A percentile compares a stretch with the other conserved stretches of the same genome.
phyloP scores from a whole-genome alignment of 495 filamentous ascomycete species.

The Staphylotrichum tortipilum region DNA sequence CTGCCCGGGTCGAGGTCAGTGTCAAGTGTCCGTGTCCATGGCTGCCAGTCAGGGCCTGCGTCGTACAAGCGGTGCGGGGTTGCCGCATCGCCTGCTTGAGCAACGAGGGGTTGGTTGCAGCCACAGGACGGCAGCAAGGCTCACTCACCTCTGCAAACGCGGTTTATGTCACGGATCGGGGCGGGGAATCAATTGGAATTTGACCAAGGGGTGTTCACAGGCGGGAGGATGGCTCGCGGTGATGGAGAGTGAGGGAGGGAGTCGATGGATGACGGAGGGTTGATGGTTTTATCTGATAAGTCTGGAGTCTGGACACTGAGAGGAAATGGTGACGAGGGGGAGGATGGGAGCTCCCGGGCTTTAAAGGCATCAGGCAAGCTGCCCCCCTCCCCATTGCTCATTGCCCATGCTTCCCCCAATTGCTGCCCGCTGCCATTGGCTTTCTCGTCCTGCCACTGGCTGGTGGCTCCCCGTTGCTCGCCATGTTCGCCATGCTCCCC shows the following conservation, averaged over 20 bases:
- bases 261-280: background rate
- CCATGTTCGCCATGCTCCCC: too few relatives aligned
- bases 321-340: constrained; percentile 6
- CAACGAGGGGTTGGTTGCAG: background rate
- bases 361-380: constrained; percentile 12
- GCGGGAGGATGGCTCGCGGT: background rate
- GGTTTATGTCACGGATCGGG: constrained; percentile 6
- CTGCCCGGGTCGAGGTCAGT: constrained; percentile 1
- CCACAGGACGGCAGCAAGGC: background rate
- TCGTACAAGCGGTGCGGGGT: constrained; percentile 12
- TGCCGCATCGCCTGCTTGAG: background rate
- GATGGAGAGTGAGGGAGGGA: constrained; percentile 7
- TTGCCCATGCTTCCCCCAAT: too few relatives aligned
- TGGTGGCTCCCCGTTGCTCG: too few relatives aligned
- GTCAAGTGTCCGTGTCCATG: too few relatives aligned
- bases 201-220: background rate
- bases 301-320: constrained; percentile 8
- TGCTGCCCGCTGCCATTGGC: too few relatives aligned
- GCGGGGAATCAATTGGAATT: background rate
- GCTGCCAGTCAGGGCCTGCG: too few relatives aligned
- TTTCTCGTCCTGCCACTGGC: constrained; percentile 3
- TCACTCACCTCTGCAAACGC: background rate
- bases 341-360: constrained; percentile 17
- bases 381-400: too few relatives aligned
- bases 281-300: constrained; percentile 7